Conservation (phyloP, 2,329 filamentous ascomycete species). For the Diaporthe caulivora region DNA sequence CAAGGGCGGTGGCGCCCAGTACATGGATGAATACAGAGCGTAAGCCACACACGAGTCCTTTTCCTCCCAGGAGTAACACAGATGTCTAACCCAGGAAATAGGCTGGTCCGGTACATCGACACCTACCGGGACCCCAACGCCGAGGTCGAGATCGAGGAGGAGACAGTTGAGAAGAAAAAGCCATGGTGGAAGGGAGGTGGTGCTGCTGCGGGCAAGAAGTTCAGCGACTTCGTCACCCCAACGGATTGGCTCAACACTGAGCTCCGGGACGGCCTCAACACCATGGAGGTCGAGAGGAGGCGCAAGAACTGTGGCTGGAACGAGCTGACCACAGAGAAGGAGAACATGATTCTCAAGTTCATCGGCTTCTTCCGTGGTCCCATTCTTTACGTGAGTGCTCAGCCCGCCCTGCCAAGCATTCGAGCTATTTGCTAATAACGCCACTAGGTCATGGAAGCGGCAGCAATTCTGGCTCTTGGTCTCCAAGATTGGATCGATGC, state of each 20-base stretch:
- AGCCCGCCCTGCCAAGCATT: constrained; percentile 45
- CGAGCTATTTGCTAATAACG: constrained; percentile 37
- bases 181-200: constrained; percentile 53
- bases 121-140: constrained; percentile 52
- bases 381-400: constrained; percentile 78
- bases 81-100: constrained; percentile 1
- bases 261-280: constrained; percentile 72
- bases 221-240: constrained; percentile 61
- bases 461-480: constrained; percentile 78
- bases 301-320: constrained; percentile 78
- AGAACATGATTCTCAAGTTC: constrained; percentile 81
- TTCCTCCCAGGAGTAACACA: neutral
- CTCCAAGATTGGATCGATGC: constrained; percentile 80
- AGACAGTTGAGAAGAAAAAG: constrained; percentile 46
- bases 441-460: constrained; percentile 75
- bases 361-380: constrained; percentile 81
- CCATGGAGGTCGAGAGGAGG: constrained; percentile 70
- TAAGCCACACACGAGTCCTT: constrained; percentile 41
- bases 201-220: constrained; percentile 45
- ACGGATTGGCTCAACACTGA: constrained; percentile 79
- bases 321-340: constrained; percentile 80
- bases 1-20: constrained; percentile 47
- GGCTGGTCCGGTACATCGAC: constrained; percentile 50
- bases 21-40: constrained; percentile 51
- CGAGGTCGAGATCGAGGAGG: constrained; percentile 47